Base-by-base conservation (phyloP, 352 stramenopile species). In the Phytophthora ohioensis region DNA sequence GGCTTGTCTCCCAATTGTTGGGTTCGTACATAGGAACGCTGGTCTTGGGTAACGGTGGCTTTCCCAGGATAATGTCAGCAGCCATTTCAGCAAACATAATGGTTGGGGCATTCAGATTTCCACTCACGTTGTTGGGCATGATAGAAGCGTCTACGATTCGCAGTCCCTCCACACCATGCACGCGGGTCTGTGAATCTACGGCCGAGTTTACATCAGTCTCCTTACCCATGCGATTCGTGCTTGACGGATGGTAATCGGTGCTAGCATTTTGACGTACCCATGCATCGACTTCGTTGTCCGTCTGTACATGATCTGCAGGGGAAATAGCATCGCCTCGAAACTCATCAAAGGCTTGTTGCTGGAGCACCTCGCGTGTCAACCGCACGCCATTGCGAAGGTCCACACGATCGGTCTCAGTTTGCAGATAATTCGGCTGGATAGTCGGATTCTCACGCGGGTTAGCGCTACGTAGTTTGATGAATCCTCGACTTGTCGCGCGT, bases 121-220 rank as follows among this genome's bases (percentile, higher is more conserved):
- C 95, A 62, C 92, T 98, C 53, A 97, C 79, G 52, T 98, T 97
- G 69, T 89, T 92, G 30, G 94, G 93, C 82, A 98, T 98, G 70
- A 98, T 89, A 17, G 89, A 97, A 5, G 94, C 93, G 67, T 98
- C 94, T 2, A 94, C 92, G 11, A 98, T 71, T 15, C 91, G 83
- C 30, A 98, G 77, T 43, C 84, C 80, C 17, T 97, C 79, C n/a
- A 98, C 52, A 6, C 91, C 92, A 41, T 93, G 83, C 15, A 98
- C 91, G 30, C 77, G 71, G 13, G 95, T 88, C 39, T 81, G 54
- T 21, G 86, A 69, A 60, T 98, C 88, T n/a, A 98, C 91, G 34
- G 98, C 95, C 10, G 85, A 81, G 62, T 81, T 86, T 10, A 7
- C 2, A n/a, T 69, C 66, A 21, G 78, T 73, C 48, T 81, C 78